Evolutionary conservation across 768 basidiomycete species (phyloP), one percentile per base, ranked within the genome.

Genomic region (Mycena indigotica): DNA sequence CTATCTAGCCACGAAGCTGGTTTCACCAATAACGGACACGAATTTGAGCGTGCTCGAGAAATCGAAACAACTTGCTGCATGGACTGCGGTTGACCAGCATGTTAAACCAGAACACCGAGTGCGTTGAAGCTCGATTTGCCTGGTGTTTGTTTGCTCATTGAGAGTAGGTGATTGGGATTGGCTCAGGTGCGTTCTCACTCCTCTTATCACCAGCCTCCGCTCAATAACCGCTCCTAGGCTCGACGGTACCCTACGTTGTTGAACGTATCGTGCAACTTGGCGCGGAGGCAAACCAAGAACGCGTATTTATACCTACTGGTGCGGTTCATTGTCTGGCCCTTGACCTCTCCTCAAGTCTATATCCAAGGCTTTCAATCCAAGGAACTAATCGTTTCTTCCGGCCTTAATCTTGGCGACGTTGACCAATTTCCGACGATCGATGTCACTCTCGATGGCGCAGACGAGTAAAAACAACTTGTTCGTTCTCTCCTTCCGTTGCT

Each of bases 381-480:
- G 70, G 87, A 97, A 68, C 85, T 99, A 58, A 98, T 99, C 68
- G 86, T 98, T 52, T 79, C 80, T 44, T 85, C 87, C 24, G 83
- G 86, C 5, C 78, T 97, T 15, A 83, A 72, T 28, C 82, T 97
- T 4, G 95, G 94, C 29, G 95, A 97, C 67, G 86, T 95, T 15
- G 90, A 94, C 67, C 88, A 94, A 69, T 95, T 89, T 73, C 87
- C 90, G 3, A 77, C 79, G 1, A 88, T 98, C 53, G 97, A 99
- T 66, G 92, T 98, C n/a, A 98, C 95, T 1, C 85, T 99, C 40
- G 97, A 99, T 69, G 96, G 96, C 41, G 96, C 96, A 2, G 96
- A 98, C 61, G 96, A 98, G 93, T 95, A 63, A 63, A 91, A 73
- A 30, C 23, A 35, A 48, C 26, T 21, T 57, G 17, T 10, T 48